Evolutionary conservation across 257 asterid species (phyloP).

Genomic region (Solanum pennellii): DNA sequence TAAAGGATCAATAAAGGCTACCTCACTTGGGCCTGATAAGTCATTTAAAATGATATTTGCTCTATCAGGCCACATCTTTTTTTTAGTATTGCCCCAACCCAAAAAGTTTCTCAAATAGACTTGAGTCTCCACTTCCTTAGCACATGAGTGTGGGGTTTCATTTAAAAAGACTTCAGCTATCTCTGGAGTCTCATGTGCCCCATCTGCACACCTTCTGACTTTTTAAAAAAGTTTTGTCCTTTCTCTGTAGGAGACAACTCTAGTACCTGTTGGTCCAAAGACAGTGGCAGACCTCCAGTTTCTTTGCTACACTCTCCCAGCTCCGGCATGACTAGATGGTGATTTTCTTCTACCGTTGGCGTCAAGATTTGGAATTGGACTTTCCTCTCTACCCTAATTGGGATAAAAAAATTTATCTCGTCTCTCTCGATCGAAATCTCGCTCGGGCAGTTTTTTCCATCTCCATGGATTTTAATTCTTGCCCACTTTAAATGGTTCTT

Average conservation of each 20-base stretch:
- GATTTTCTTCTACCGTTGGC: background rate
- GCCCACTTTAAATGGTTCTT: background rate
- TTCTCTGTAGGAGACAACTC: background rate
- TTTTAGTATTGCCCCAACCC: background rate
- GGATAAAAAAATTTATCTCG: background rate
- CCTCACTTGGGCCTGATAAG: background rate
- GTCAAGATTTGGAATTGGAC: background rate
- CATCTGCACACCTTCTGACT: background rate
- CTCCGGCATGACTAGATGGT: background rate
- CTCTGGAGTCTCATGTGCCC: background rate
- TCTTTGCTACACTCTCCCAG: background rate
- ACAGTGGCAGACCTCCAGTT: background rate
- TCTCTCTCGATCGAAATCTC: background rate
- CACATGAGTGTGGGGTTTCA: background rate
- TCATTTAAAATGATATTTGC: background rate
- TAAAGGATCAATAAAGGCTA: background rate
- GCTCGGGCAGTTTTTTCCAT: background rate
- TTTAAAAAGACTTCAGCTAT: background rate
- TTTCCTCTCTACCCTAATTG: background rate
- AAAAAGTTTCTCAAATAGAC: too few relatives aligned
- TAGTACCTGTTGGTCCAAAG: background rate
- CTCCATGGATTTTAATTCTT: background rate
- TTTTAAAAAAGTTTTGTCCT: background rate
- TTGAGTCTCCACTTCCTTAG: background rate
- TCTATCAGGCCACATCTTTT: background rate